Evolutionary conservation across 2,329 filamentous ascomycete genomes (phyloP).

Genomic region (Cladosporium sp.): DNA sequence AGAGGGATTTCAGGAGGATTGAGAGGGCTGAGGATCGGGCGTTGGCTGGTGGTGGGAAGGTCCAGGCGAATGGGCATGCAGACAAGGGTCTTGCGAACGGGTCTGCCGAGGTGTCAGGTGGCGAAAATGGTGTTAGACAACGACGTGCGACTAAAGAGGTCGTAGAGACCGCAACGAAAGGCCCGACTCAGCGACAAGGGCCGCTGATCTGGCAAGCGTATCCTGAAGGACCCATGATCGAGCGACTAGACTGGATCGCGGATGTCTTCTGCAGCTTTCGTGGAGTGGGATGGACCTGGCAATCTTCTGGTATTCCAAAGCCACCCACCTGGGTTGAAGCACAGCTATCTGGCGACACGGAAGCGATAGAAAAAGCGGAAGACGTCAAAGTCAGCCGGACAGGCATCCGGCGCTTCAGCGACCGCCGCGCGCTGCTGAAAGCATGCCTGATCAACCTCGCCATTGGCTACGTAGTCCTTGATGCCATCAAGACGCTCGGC

Average conservation of each 20-base stretch:
- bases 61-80: not conserved
- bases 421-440: conserved; percentile 30
- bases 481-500: conserved; percentile 62
- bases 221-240: conserved; percentile 39
- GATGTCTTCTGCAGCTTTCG: conserved; percentile 54
- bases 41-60: not conserved
- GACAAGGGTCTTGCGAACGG: conserved; percentile 1
- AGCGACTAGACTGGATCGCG: conserved; percentile 53
- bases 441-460: conserved; percentile 38
- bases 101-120: conserved; percentile 9
- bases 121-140: conserved; percentile 1
- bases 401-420: conserved; percentile 33
- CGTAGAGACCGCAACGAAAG: conserved; percentile 9
- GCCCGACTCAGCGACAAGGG: conserved; percentile 15
- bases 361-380: conserved; percentile 10
- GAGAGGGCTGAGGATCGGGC: conserved; percentile 29
- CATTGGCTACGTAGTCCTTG: conserved; percentile 60
- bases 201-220: conserved; percentile 48
- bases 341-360: conserved; percentile 30
- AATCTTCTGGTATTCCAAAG: conserved; percentile 43
- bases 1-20: conserved; percentile 50
- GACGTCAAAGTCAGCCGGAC: conserved; percentile 21
- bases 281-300: conserved; percentile 56
- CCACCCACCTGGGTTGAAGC: conserved; percentile 36
- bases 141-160: not conserved